These are phyloP conservation scores for Agapanthus africanus DNA, from an alignment of 106 monocot genomes.

Conservation along the genomic window DNA sequence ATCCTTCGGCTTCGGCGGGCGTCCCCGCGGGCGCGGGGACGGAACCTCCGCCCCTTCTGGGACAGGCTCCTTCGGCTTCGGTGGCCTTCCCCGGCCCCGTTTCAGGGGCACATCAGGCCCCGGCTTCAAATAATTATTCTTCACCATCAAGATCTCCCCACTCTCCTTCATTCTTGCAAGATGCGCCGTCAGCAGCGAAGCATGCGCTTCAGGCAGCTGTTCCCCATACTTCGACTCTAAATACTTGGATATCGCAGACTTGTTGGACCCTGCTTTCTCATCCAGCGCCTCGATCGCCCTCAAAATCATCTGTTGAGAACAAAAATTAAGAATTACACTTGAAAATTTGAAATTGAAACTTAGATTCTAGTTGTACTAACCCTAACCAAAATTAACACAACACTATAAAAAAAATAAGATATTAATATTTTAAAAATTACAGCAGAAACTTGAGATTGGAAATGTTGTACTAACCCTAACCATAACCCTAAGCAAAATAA, in stretches of 20 bases:
- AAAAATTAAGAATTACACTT: background rate
- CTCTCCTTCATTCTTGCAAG: constrained; percentile 42
- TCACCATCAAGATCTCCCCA: constrained; percentile 39
- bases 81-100: background rate
- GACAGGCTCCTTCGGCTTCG: background rate
- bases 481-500: background rate
- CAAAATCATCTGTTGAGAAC: constrained; percentile 57
- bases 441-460: background rate
- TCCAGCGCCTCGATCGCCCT: constrained; percentile 45
- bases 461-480: too few species aligned
- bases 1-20: constrained; percentile 61
- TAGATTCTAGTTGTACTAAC: too few species aligned
- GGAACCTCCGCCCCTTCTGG: constrained; percentile 24
- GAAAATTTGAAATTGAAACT: too few species aligned
- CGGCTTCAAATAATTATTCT: constrained; percentile 34
- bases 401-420: background rate
- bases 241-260: constrained; percentile 62
- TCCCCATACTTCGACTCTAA: constrained; percentile 52
- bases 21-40: constrained; percentile 21
- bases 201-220: constrained; percentile 39
- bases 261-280: constrained; percentile 63
- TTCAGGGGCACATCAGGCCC: constrained; percentile 10
- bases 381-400: too few species aligned
- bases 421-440: background rate
- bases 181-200: constrained; percentile 24